A percentile compares a stretch with the other conserved stretches of the same genome.
Evolutionary conservation across 176 grass and related monocot species (phyloP).

Genomic region (bread wheat (Triticum aestivum)): IWGSC_CS_RefSeq_v2.1 NC_057809.1:118144713-118145212

Average conservation of each 20-base stretch:
- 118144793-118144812: background rate
- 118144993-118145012: conserved; percentile 3
- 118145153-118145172: no score
- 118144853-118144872: background rate
- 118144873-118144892: background rate
- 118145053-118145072: background rate
- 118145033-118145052: conserved; percentile 8
- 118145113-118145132: background rate
- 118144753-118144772: no score
- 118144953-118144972: background rate
- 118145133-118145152: background rate
- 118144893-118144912: background rate
- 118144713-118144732: no score
- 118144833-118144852: background rate
- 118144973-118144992: background rate
- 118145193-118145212: no score
- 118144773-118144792: background rate
- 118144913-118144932: conserved; percentile 18
- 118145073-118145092: background rate
- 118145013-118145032: conserved; percentile 10
- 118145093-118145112: background rate
- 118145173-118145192: no score
- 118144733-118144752: no score
- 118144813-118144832: background rate
- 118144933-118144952: background rate